phyloP scores from a whole-genome alignment of 495 filamentous ascomycete genomes.

The Hypoxylon perforatum region DNA sequence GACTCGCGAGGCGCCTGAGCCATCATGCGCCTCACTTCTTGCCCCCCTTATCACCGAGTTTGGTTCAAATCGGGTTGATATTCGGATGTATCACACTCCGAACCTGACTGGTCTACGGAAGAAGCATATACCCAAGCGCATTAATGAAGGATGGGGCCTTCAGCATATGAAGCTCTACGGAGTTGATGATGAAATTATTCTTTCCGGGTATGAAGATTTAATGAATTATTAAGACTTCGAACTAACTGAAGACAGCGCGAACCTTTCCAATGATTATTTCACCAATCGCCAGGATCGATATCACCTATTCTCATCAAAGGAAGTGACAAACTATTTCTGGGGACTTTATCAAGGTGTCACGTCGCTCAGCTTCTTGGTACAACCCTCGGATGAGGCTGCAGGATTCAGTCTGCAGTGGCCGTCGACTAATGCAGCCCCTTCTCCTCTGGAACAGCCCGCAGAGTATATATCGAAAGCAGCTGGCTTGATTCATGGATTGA shows the following conservation, averaged over 20 bases:
- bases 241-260: slow-evolving; percentile 68
- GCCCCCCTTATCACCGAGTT: slow-evolving; percentile 83
- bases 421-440: slow-evolving; percentile 72
- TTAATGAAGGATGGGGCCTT: slow-evolving; percentile 98
- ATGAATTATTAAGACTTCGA: not conserved
- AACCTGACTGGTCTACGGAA: slow-evolving; percentile 91
- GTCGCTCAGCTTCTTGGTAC: slow-evolving; percentile 82
- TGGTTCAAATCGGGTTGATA: slow-evolving; percentile 85
- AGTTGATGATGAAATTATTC: slow-evolving; percentile 92
- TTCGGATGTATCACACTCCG: slow-evolving; percentile 97
- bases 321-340: slow-evolving; percentile 85
- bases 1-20: slow-evolving; percentile 86
- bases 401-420: slow-evolving; percentile 87
- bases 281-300: slow-evolving; percentile 95
- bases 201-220: slow-evolving; percentile 75
- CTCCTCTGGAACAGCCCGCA: slow-evolving; percentile 75
- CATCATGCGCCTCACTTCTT: slow-evolving; percentile 91
- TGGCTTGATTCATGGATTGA: slow-evolving; percentile 70
- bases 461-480: slow-evolving; percentile 76
- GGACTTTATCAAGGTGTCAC: slow-evolving; percentile 79
- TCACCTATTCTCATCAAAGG: slow-evolving; percentile 83
- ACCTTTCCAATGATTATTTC: slow-evolving; percentile 94
- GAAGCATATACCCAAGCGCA: slow-evolving; percentile 81
- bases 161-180: slow-evolving; percentile 99
- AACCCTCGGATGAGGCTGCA: slow-evolving; percentile 66